A percentile compares a stretch with the other conserved stretches of the same genome.
Conservation (phyloP, 352 stramenopile genomes). For the Phytophthora megakarya region DNA sequence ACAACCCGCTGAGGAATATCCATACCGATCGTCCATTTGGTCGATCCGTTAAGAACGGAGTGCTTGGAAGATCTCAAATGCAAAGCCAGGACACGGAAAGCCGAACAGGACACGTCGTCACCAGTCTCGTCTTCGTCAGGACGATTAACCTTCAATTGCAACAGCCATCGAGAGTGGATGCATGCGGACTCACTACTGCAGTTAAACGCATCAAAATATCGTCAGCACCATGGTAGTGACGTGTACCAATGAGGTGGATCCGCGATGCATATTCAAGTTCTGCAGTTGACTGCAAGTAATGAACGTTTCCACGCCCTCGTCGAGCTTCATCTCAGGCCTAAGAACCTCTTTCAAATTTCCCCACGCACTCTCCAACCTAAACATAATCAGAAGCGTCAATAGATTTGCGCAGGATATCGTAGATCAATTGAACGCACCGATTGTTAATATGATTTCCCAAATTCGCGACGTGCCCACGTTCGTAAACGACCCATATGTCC, state of each 20-base stretch:
- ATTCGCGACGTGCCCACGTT: background rate
- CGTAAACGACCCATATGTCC: background rate
- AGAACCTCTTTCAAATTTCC: background rate
- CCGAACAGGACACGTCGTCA: conserved; percentile 3
- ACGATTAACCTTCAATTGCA: too few species aligned
- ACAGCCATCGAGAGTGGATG: background rate
- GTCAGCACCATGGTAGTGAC: background rate
- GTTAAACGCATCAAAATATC: background rate
- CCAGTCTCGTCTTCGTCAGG: background rate
- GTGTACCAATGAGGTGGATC: background rate
- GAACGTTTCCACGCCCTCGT: background rate
- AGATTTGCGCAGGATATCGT: too few species aligned
- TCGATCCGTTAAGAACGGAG: conserved; percentile 5
- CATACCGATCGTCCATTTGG: conserved; percentile 9
- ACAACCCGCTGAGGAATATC: conserved; percentile 1
- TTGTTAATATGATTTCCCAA: conserved; percentile 1
- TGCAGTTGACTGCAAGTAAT: background rate
- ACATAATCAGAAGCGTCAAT: too few species aligned
- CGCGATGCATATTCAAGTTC: background rate
- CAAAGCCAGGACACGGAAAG: background rate
- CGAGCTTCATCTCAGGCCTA: background rate
- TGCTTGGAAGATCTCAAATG: background rate
- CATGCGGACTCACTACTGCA: background rate
- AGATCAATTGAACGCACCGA: background rate
- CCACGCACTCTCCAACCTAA: background rate